Evolutionary conservation across 1,284 basidiomycete genomes (phyloP), one percentile per base, ranked within the genome.

Genomic region (Meira miltonrushii): DNA sequence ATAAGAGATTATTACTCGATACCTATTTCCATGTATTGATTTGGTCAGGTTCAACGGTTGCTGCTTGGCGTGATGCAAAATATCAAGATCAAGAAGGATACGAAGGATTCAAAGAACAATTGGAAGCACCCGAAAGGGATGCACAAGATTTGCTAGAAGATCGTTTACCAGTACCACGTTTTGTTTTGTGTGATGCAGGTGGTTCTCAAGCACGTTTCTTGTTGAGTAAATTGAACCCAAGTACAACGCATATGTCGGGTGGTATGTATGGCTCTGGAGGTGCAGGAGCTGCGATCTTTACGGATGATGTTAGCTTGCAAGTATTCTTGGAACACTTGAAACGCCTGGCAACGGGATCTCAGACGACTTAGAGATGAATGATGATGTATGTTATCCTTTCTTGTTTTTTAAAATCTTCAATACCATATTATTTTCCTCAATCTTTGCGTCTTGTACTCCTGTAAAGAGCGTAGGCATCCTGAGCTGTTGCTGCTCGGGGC

Each of bases 21-120:
- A 98, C 95, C 2, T 99, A 96, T 85, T 98, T 99, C 90, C 95
- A 99, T 79, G 96, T 98, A 70, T 88, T 98, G 74, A 98, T 98
- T 80, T 98, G 96, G 88, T 93, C 98, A 78, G 95, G 95, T 33
- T 92, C 94, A 80, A 92, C 92, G 15, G 85, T 98, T 56, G 92
- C 94, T 0, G 89, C 93, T 79, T 99, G 95, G 95, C 85, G 94
- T 59, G 97, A 98, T 81, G 91, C 92, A n/a, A 92, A 93, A 7
- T 99, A 98, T 78, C 95, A 98, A 78, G 93, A 99, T 9, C 93
- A 97, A 80, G 94, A 97, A 77, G 94, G 92, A 39, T 96, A 98
- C 71, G 95, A 97, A 79, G 97, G 97, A 81, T 92, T 98, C 81
- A 92, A 92, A 77, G 92, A 96, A 80, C 82, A 97, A 58, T 84